phyloP scores from a whole-genome alignment of 2,329 filamentous ascomycete species.

The Penicillium capsulatum region DNA sequence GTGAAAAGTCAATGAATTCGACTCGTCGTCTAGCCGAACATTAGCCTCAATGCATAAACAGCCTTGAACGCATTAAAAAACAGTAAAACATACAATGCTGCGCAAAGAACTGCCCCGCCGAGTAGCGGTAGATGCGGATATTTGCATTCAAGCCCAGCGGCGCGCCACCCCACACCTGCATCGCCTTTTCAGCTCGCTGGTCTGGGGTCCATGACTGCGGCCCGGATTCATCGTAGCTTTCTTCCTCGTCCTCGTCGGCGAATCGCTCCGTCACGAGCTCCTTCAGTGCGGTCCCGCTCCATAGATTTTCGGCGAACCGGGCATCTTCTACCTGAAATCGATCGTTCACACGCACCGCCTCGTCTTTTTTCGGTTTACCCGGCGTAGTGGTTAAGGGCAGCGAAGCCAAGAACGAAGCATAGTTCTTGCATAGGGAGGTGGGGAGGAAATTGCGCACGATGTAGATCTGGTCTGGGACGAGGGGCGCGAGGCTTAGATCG shows the following conservation, averaged over 20 bases:
- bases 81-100: slow-evolving; percentile 68
- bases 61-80: neutral
- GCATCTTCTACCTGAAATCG: slow-evolving; percentile 77
- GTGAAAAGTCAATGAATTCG: slow-evolving; percentile 64
- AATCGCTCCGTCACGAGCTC: slow-evolving; percentile 49
- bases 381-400: slow-evolving; percentile 75
- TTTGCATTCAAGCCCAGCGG: slow-evolving; percentile 82
- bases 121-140: slow-evolving; percentile 84
- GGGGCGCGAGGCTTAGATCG: slow-evolving; percentile 57
- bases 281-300: slow-evolving; percentile 70
- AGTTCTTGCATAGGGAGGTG: slow-evolving; percentile 67
- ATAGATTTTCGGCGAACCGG: slow-evolving; percentile 68
- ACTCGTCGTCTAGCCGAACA: slow-evolving; percentile 69
- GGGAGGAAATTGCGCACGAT: slow-evolving; percentile 72
- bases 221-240: slow-evolving; percentile 19
- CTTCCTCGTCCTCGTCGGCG: slow-evolving; percentile 27
- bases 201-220: slow-evolving; percentile 3
- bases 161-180: slow-evolving; percentile 69
- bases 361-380: slow-evolving; percentile 69
- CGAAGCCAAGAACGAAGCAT: slow-evolving; percentile 66
- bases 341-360: slow-evolving; percentile 83
- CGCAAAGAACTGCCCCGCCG: slow-evolving; percentile 82
- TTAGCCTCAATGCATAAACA: neutral
- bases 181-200: slow-evolving; percentile 4
- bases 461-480: slow-evolving; percentile 64